These are phyloP conservation scores for Rhodocollybia butyracea DNA, from an alignment of 768 basidiomycete species.

Conservation along the genomic window DNA sequence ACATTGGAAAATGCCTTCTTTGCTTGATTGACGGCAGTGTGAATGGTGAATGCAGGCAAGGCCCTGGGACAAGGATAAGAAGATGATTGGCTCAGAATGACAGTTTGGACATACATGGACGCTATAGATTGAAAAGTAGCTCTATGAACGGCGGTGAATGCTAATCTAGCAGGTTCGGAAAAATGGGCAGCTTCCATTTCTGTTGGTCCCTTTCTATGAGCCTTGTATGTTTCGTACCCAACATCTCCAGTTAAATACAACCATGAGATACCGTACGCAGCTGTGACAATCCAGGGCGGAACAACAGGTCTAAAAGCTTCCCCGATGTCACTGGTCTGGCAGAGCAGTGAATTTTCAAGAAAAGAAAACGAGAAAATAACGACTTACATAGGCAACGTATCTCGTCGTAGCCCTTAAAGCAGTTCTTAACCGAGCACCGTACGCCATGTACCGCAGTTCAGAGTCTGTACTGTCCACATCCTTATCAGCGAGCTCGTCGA, in stretches of 20 bases:
- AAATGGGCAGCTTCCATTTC: constrained; percentile 65
- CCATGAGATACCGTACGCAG: constrained; percentile 83
- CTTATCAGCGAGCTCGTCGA: constrained; percentile 58
- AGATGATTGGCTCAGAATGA: constrained; percentile 14
- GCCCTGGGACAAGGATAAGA: constrained; percentile 45
- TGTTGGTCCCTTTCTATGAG: constrained; percentile 62
- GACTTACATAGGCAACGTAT: constrained; percentile 74
- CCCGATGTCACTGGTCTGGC: constrained; percentile 75
- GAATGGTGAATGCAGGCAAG: constrained; percentile 81
- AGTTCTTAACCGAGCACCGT: constrained; percentile 74
- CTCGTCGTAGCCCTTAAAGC: constrained; percentile 66
- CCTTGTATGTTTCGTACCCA: constrained; percentile 79
- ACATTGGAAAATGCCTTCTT: constrained; percentile 62
- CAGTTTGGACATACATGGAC: constrained; percentile 55
- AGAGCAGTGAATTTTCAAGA: constrained; percentile 16
- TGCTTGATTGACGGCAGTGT: constrained; percentile 74
- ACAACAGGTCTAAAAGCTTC: constrained; percentile 83
- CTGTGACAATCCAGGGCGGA: constrained; percentile 64
- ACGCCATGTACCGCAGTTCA: constrained; percentile 69
- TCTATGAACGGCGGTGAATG: constrained; percentile 71
- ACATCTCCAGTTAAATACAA: constrained; percentile 78
- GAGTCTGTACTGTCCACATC: constrained; percentile 67
- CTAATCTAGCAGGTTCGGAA: constrained; percentile 65
- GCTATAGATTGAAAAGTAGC: constrained; percentile 80
- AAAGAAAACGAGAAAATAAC: background rate